Percentiles rank a stretch among this genome's conserved stretches.
phyloP scores from a whole-genome alignment of 2,329 filamentous ascomycete species.

The Xenosphaeropsis pyriputrescens region DNA sequence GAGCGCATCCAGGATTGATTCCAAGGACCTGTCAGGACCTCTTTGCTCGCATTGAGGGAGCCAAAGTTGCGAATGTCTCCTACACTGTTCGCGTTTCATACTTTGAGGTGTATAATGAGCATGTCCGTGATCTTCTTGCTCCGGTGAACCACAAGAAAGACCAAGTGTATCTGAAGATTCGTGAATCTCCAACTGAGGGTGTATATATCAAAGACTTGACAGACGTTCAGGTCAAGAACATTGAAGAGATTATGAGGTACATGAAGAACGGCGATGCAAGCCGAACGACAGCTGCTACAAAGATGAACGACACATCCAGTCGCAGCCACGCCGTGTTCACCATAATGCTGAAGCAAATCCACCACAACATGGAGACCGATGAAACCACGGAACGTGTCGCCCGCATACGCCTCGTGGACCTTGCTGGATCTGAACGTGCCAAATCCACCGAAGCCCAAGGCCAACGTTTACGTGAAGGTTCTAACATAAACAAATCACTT shows the following conservation, averaged over 20 bases:
- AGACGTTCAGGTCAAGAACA: slow-evolving; percentile 79
- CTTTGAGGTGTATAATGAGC: slow-evolving; percentile 99
- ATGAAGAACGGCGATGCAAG: slow-evolving; percentile 85
- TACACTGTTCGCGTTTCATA: slow-evolving; percentile 97
- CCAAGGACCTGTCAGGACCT: slow-evolving; percentile 91
- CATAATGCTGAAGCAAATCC: slow-evolving; percentile 94
- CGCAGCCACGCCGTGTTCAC: slow-evolving; percentile 97
- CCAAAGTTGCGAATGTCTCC: slow-evolving; percentile 79
- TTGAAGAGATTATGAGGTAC: slow-evolving; percentile 73
- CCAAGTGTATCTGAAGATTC: slow-evolving; percentile 90
- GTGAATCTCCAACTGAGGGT: slow-evolving; percentile 86
- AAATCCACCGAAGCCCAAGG: slow-evolving; percentile 94
- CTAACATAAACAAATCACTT: slow-evolving; percentile 98
- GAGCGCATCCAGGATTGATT: slow-evolving; percentile 79
- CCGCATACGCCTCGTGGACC: slow-evolving; percentile 84
- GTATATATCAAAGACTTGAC: slow-evolving; percentile 96
- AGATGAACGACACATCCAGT: slow-evolving; percentile 98
- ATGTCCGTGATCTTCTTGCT: slow-evolving; percentile 84
- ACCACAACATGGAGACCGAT: slow-evolving; percentile 93
- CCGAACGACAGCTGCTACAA: slow-evolving; percentile 82
- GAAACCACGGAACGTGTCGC: slow-evolving; percentile 92
- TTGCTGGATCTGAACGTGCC: slow-evolving; percentile 88
- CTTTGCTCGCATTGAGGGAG: slow-evolving; percentile 79
- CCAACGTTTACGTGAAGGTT: slow-evolving; percentile 78
- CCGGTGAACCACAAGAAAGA: slow-evolving; percentile 55